Percentiles rank a stretch among this genome's conserved stretches.
phyloP scores from a whole-genome alignment of 768 basidiomycete species.

The Kockovaella imperatae region DNA sequence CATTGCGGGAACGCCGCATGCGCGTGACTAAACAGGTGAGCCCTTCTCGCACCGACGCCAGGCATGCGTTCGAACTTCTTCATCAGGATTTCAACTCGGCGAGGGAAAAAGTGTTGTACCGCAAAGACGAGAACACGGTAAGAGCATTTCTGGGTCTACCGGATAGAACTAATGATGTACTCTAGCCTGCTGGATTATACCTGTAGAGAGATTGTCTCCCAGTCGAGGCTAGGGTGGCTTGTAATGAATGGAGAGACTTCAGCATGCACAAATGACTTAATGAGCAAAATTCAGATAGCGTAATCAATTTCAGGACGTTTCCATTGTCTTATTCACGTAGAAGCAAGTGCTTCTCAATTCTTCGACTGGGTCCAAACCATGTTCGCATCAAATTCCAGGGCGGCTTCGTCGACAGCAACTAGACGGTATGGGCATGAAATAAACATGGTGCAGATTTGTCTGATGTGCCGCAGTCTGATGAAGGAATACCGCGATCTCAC shows the following conservation, averaged over 20 bases:
- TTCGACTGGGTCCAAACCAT: constrained; percentile 8
- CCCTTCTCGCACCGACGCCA: constrained; percentile 67
- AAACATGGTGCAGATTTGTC: too few species aligned
- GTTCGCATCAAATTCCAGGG: constrained; percentile 31
- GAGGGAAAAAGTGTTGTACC: constrained; percentile 89
- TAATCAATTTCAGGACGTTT: constrained; percentile 1
- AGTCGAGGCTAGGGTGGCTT: not conserved
- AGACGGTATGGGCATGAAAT: constrained; percentile 15
- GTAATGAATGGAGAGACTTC: too few species aligned
- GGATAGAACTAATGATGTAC: not conserved
- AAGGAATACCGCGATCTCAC: constrained; percentile 46
- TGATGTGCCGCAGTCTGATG: constrained; percentile 28
- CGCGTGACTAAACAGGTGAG: constrained; percentile 44
- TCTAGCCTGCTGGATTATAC: constrained; percentile 24
- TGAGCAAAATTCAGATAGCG: not conserved
- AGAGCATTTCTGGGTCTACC: constrained; percentile 2
- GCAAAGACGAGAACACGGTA: constrained; percentile 89
- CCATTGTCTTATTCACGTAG: too few species aligned
- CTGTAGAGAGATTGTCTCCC: constrained; percentile 13
- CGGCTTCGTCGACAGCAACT: constrained; percentile 36
- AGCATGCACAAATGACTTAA: too few species aligned
- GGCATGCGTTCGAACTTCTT: constrained; percentile 47
- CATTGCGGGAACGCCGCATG: constrained; percentile 81
- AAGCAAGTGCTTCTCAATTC: not conserved
- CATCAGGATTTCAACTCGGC: constrained; percentile 88